Evolutionary conservation across 2,329 filamentous ascomycete genomes (phyloP), one percentile per base, ranked within the genome.

Genomic region (Diaporthe velutina): DNA sequence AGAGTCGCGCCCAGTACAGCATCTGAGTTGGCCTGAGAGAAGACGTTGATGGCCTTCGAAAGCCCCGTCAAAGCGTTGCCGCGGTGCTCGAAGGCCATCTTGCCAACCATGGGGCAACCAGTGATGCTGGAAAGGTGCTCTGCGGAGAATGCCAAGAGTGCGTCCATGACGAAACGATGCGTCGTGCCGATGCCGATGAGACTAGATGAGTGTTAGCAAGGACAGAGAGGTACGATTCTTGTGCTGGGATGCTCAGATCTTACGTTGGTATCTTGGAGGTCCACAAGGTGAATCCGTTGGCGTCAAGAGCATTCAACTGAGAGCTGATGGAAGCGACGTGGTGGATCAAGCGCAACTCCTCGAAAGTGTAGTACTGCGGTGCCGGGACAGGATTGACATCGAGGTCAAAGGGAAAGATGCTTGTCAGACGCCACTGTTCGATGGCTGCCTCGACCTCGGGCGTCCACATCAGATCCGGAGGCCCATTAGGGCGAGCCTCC

Each of bases 121-220:
- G 95, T 97, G 79, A 97, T 90, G 89, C 94, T 98, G 61, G 95
- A 94, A 77, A 99, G 90, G 84, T 98, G 96, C 80, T 95, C 96
- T 71, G 97, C 96, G n/a, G 97, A 98, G 80, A 98, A 94, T 8
- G 95, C 95, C 71, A 98, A 89, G 79, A 98, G 89, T 19, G 96
- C 93, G 84, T 97, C 94, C 95, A 98, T 98, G 78, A 98, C 96
- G 85, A 97, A 98, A 71, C 92, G 89, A 82, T 96, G 93, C 25
- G 92, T 92, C 67, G 95, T 90, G 73, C 95, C 95, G 80, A 98
- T 93, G 79, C 93, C 92, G 77, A 99, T 89, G 80, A 97, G 95
- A 67, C 94, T 96, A 80, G 30, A 78, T 30, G 30, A 40, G 22
- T 17, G 40, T 74, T 50, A 84, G 81, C 67, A 72, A 13, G 45